phyloP scores from a whole-genome alignment of 2,329 filamentous ascomycete genomes.

The Calonectria multiphialidica region DNA sequence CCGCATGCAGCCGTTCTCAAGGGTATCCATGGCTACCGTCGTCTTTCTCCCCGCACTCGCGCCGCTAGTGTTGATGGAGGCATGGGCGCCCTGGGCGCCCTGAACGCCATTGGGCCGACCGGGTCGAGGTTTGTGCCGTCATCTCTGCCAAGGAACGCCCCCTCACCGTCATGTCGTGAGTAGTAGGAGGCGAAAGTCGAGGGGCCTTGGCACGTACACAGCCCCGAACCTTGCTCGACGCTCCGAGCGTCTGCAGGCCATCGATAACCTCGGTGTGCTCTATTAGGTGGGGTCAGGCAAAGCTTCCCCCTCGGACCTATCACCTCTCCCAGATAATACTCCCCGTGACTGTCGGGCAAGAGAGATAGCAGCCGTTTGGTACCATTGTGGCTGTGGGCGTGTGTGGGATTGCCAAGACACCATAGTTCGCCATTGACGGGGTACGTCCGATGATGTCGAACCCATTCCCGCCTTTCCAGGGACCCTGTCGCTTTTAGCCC shows the following conservation, averaged over 20 bases:
- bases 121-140: constrained; percentile 14
- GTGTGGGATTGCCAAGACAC: constrained; percentile 37
- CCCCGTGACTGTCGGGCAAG: constrained; percentile 34
- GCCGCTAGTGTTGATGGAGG: constrained; percentile 30
- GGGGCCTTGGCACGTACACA: constrained; percentile 36
- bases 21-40: constrained; percentile 31
- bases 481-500: constrained; percentile 21
- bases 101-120: constrained; percentile 32
- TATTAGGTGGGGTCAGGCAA: constrained; percentile 34
- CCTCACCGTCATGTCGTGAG: constrained; percentile 33
- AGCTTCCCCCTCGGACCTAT: constrained; percentile 36
- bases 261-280: constrained; percentile 28
- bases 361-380: constrained; percentile 35
- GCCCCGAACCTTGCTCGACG: constrained; percentile 29
- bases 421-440: constrained; percentile 36
- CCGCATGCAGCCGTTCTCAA: constrained; percentile 20
- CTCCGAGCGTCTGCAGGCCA: constrained; percentile 29
- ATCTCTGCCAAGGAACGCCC: constrained; percentile 26
- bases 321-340: constrained; percentile 25
- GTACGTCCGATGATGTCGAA: constrained; percentile 33
- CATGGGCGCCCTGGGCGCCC: constrained; percentile 11
- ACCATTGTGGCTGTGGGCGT: constrained; percentile 39
- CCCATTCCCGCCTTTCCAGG: constrained; percentile 13
- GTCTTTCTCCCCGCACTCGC: constrained; percentile 39
- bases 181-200: constrained; percentile 26